Evolutionary conservation across 345 rosid species (phyloP), one percentile per base, ranked within the genome.

Genomic region (Citrus hindsii): DNA sequence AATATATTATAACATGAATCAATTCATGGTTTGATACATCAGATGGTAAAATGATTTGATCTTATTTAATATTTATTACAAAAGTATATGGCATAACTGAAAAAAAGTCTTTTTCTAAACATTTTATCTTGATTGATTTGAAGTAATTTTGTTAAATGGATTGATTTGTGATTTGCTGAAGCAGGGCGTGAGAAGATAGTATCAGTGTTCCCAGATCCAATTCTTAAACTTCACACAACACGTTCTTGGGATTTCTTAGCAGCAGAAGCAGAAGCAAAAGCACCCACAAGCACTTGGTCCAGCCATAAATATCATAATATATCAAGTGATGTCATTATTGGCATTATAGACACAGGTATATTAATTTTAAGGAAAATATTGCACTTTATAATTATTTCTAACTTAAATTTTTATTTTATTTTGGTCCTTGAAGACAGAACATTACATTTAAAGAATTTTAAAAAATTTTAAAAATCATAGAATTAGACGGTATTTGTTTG

Each of bases 201-300:
- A 8, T 92, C 98, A 2, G 87, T 93, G 14, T 93, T 93, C 68
- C 84, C 69, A 7, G 98, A 93, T 81, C 84, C 91, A 9, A 51
- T 80, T 46, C 87, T 90, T 62, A 81, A 83, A 51, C 92, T 90
- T 51, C 98, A 93, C 63, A 93, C 98, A 63, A 93, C 98, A 9
- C 92, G 95, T 14, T 93, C 98, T 27, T 93, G 98, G 98, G 94
- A 90, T 82, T 93, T 93, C 77, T 70, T 93, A 66, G 89, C 83
- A 33, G 83, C 76, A 25, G 79, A 79, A 2, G 80, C 59, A 27
- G 28, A 9, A 35, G 37, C 73, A 6, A 25, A 46, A 25, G 10
- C 73, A 14, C 27, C 28, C n/a, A 27, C 85, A 13, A 78, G 84
- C 33, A 48, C 69, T n/a, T 69, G 67, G 33, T 53, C 67, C 55